These are phyloP conservation scores for Asterophora lycoperdoides DNA, from an alignment of 768 basidiomycete species.

Conservation along the genomic window DNA sequence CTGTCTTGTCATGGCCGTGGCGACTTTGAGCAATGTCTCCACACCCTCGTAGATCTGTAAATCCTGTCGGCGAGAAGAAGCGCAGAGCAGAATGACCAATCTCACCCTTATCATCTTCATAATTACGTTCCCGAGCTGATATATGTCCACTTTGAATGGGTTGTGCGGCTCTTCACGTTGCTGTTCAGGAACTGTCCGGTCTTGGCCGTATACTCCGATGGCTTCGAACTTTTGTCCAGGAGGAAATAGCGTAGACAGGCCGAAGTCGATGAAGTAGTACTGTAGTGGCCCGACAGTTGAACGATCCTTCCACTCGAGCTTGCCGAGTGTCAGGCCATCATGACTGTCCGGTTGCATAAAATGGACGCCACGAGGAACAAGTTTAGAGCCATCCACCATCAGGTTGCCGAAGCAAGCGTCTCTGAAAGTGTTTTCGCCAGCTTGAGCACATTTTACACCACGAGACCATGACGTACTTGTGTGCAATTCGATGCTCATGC, in stretches of 20 bases:
- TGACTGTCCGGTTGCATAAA: background rate
- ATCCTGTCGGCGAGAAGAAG: no score
- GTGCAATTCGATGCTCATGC: no score
- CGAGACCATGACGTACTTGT: no score
- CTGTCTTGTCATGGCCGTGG: no score
- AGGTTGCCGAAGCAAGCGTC: background rate
- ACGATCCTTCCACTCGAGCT: background rate
- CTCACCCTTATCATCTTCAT: background rate
- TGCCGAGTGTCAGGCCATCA: background rate
- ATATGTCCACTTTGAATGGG: background rate
- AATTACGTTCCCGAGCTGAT: slow-evolving; percentile 2
- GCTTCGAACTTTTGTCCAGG: background rate
- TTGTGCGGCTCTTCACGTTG: background rate
- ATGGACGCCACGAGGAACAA: background rate
- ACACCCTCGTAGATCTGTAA: no score
- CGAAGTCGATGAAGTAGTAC: slow-evolving; percentile 1
- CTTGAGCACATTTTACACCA: no score
- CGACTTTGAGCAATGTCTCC: no score
- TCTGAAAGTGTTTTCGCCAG: background rate
- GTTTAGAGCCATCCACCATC: background rate
- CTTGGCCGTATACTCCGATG: background rate
- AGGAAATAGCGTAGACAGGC: background rate
- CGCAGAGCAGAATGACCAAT: no score
- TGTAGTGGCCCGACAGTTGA: background rate
- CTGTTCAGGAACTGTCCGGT: background rate